Evolutionary conservation across 768 basidiomycete species (phyloP), one percentile per base, ranked within the genome.

Genomic region (Mycena olivaceomarginata): DNA sequence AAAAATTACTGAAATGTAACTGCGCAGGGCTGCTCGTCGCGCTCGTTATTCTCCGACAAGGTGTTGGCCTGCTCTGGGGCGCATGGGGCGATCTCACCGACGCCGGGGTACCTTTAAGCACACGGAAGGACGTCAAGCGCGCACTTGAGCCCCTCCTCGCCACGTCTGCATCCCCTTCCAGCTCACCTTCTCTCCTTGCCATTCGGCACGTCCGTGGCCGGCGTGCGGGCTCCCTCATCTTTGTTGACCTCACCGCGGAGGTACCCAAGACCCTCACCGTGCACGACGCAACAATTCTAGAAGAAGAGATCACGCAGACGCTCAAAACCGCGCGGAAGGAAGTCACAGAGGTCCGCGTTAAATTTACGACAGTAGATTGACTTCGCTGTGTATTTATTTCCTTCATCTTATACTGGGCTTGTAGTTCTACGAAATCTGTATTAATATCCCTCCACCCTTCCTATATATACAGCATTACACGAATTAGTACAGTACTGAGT

Each of bases 21-120:
- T 40, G 20, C 37, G 3, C 77, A 96, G 96, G 97, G 37, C 85
- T 98, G 22, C 81, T 97, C 65, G 96, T 98, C n/a, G 97, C 97
- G n/a, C 83, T 95, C 71, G 92, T 98, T 69, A 97, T 99, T 83
- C 86, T 98, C 5, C 90, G 89, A 76, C 96, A 98, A 83, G 95
- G 97, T 22, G 85, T 93, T 66, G 86, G 85, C 6, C 86, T 98
- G 39, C 87, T 96, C 59, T 82, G 87, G 48, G 92, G 92, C 18
- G 95, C 96, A 2, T 91, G 95, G 87, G 88, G 91, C 20, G 97
- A 98, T 82, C 88, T 98, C 74, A 94, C 95, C 0, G 97, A 98
- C 81, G 95, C 94, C 20, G 93, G 96, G 18, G 91, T 97, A 40
- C 92, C 96, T 1, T 83, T 84, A 10, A 83, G 84, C 67, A 93